A percentile compares a stretch with the other conserved stretches of the same genome.
Evolutionary conservation across 192 early-diverging fungal genomes (phyloP).

Genomic region (Kappamyces sp.): DNA sequence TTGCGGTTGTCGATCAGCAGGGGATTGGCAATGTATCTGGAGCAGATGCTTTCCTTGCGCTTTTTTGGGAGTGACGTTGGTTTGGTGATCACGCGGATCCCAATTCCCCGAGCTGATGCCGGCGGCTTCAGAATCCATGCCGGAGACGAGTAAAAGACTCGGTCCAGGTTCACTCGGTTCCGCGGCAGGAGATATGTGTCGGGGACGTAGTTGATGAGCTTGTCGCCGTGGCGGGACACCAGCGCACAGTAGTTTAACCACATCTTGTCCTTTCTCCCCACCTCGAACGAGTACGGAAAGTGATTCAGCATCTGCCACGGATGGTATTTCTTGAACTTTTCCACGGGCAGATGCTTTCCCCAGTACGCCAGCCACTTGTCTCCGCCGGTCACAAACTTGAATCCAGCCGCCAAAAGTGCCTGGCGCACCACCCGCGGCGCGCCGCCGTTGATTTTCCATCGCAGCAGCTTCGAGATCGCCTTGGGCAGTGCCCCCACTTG

Average conservation of each 20-base stretch:
- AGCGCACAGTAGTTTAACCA: slow-evolving; percentile 9
- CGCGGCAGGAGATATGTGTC: slow-evolving; percentile 38
- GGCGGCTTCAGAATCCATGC: slow-evolving; percentile 50
- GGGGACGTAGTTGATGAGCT: slow-evolving; percentile 36
- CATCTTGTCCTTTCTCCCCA: slow-evolving; percentile 45
- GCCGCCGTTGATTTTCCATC: too few relatives aligned
- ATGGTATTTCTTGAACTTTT: slow-evolving; percentile 30
- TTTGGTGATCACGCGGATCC: slow-evolving; percentile 35
- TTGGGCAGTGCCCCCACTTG: too few relatives aligned
- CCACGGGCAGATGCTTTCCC: slow-evolving; percentile 40
- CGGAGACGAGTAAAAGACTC: slow-evolving; percentile 22
- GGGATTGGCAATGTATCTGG: slow-evolving; percentile 38
- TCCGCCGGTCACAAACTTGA: slow-evolving; percentile 32
- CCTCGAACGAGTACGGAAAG: slow-evolving; percentile 46
- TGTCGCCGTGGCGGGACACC: not conserved
- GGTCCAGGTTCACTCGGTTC: slow-evolving; percentile 21
- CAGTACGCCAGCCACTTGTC: slow-evolving; percentile 39
- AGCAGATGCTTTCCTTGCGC: slow-evolving; percentile 18
- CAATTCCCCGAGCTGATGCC: slow-evolving; percentile 42
- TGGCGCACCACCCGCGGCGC: too few relatives aligned
- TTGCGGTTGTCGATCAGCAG: slow-evolving; percentile 50
- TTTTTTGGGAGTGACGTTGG: slow-evolving; percentile 31
- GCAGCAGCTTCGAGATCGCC: too few relatives aligned
- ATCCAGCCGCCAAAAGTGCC: slow-evolving; percentile 28
- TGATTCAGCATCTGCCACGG: slow-evolving; percentile 52